phyloP scores from a whole-genome alignment of 2,329 filamentous ascomycete genomes.

The Sporothrix pseudoabietina region DNA sequence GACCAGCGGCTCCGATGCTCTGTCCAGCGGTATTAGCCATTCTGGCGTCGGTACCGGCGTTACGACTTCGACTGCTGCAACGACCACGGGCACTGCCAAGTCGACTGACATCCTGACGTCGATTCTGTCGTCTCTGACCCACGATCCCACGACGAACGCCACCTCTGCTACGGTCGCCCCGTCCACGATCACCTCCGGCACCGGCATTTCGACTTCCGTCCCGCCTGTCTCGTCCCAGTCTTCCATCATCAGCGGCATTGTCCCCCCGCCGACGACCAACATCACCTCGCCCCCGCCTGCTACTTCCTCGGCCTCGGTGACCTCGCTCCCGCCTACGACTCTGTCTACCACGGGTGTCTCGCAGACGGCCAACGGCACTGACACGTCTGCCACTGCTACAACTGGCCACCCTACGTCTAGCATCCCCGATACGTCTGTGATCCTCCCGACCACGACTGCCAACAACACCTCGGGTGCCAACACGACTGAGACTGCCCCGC shows the following conservation, averaged over 20 bases:
- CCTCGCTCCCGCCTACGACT: slow-evolving; percentile 22
- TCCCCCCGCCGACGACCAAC: slow-evolving; percentile 17
- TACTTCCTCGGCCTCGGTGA: slow-evolving; percentile 1
- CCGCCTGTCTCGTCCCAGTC: slow-evolving; percentile 15
- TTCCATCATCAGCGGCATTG: slow-evolving; percentile 9
- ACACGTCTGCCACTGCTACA: neutral
- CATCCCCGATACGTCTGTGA: slow-evolving; percentile 20
- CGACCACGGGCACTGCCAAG: slow-evolving; percentile 1
- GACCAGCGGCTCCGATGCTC: neutral
- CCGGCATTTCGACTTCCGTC: slow-evolving; percentile 11
- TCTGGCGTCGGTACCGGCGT: slow-evolving; percentile 27
- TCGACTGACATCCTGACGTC: slow-evolving; percentile 18
- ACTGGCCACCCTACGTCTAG: neutral
- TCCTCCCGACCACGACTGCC: slow-evolving; percentile 32
- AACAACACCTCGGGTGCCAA: slow-evolving; percentile 28
- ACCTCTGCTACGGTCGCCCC: neutral
- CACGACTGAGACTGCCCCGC: neutral
- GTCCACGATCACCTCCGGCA: neutral
- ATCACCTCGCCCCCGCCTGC: slow-evolving; percentile 23
- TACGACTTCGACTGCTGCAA: neutral
- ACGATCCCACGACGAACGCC: slow-evolving; percentile 10
- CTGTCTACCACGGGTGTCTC: neutral
- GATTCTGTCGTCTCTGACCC: slow-evolving; percentile 25
- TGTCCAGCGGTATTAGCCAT: slow-evolving; percentile 30
- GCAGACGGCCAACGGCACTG: slow-evolving; percentile 19